Base-by-base conservation (phyloP, 352 stramenopile species). In the Globisporangium viniferum region DNA sequence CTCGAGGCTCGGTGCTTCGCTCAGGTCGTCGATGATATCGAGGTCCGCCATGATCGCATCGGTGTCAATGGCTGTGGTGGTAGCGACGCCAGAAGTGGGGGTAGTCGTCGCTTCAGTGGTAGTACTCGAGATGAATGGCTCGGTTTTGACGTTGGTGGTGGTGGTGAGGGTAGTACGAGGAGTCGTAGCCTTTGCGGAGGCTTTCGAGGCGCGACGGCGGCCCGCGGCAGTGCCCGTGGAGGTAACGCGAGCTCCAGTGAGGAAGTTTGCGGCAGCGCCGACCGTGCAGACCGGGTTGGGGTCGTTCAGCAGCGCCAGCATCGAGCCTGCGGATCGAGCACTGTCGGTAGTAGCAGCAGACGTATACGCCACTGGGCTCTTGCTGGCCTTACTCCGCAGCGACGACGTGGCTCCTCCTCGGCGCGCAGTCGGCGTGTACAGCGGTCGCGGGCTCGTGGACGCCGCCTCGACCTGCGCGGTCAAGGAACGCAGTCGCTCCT, bases 401-500 rank as follows among this genome's bases (percentile, higher is more conserved):
- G 61, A 58, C 12, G 61, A 58, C 2, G 61, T 48, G 12, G 41
- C 54, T 18, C 12, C 35, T 39, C 35, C 39, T 33, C 48, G 64
- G 2, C 44, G 54, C 22, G 55, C 6, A 0, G 44, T 24, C 12
- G 63, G 64, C 22, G 64, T 59, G 64, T 64, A 69, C 29, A 69
- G 55, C 31, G 64, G n/a, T 36, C 48, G 41, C 7, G 55, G 33
- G 22, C 55, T 59, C 22, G 55, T 39, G 18, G 64, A 36, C 41
- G 56, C 55, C 15, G 59, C 49, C 44, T 69, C 64, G n/a, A 69
- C 64, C 33, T 69, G 64, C 5, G 48, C 63, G 1, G 69, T 46
- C 39, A 89, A 75, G 51, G 77, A 62, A 10, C 80, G 82, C 54
- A 89, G 64, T 2, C 81, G 80, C 64, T 91, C 82, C 66, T 88